Evolutionary conservation across 306 rosid species (phyloP), one percentile per base, ranked within the genome.

Genomic region (Cucurbita ficifolia): DNA sequence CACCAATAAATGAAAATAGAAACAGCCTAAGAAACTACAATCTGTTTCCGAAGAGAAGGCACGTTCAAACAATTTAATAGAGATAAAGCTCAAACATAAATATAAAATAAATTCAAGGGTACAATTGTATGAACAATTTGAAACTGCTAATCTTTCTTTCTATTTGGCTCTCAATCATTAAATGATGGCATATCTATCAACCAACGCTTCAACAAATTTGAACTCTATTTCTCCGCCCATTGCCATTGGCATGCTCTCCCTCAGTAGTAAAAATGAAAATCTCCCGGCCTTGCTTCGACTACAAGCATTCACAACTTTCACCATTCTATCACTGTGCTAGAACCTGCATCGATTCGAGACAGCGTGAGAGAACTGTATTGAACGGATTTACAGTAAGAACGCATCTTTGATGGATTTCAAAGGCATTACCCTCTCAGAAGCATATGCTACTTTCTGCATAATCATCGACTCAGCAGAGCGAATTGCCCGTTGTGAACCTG

Each of bases 401-500:
- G 86, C 35, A 81, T 92, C 48, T 79, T 51, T 65, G 10, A 19
- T n/a, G 59, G 51, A 52, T 53, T 54, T 18, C 21, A 36, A n/a
- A 53, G 64, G 21, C 64, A 19, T 72, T 29, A 78, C 90, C 85
- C 96, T 89, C 81, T 95, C 99, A 6, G 92, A 80, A 64, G 97
- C 97, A 84, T 89, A 85, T 64, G 89, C 73, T 75, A 91, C 99
- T 86, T 95, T 95, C 86, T 95, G 97, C 90, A 88, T 36, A 82
- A 95, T 91, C 97, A 95, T 91, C 45, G 89, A 65, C 80, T 95
- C 97, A 4, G 99, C 99, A 0, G 89, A 64, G 29, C 84, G 91
- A 21, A 95, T 89, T 18, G 99, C 87, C 81, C 99, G 88, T 86
- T 95, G 99, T 18, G 99, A 84, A 55, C 99, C 99, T 7, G 93